A percentile compares a stretch with the other conserved stretches of the same genome.
phyloP scores from a whole-genome alignment of 106 monocot species.

The Acorus gramineus region DNA sequence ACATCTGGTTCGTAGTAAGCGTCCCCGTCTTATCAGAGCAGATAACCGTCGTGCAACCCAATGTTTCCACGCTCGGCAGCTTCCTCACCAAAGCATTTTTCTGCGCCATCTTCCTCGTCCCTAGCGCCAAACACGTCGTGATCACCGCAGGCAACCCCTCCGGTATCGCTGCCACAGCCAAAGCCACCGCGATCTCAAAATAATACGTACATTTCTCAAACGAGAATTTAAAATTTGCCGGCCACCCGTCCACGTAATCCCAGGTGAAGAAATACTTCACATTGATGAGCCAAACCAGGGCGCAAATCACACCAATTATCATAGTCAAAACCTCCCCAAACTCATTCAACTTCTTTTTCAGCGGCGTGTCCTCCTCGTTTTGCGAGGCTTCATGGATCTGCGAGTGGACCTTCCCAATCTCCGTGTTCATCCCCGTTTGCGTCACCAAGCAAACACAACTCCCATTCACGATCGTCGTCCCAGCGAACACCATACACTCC shows the following conservation, averaged over 20 bases:
- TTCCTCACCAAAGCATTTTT: constrained; percentile 77
- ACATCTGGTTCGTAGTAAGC: constrained; percentile 89
- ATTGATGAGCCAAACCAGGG: constrained; percentile 66
- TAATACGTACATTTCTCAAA: constrained; percentile 68
- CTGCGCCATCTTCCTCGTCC: constrained; percentile 63
- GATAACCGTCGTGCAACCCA: constrained; percentile 79
- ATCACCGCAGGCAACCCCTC: constrained; percentile 68
- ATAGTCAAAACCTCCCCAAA: constrained; percentile 52
- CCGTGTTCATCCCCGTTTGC: constrained; percentile 47
- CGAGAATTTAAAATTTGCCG: constrained; percentile 59
- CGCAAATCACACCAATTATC: constrained; percentile 57
- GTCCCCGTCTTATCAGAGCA: constrained; percentile 90
- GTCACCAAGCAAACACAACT: constrained; percentile 52
- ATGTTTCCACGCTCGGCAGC: constrained; percentile 83
- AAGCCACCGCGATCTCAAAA: constrained; percentile 55
- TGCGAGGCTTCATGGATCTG: constrained; percentile 68
- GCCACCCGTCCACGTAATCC: constrained; percentile 64
- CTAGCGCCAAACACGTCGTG: constrained; percentile 65
- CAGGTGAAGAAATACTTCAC: constrained; percentile 60
- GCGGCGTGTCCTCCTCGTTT: constrained; percentile 49
- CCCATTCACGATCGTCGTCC: constrained; percentile 58
- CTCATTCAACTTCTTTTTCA: constrained; percentile 57
- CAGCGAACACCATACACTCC: constrained; percentile 62
- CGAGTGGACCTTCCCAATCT: constrained; percentile 62
- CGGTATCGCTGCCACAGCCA: constrained; percentile 65